These are phyloP conservation scores for Emmonsia crescens DNA, from an alignment of 2,329 filamentous ascomycete genomes.

Conservation along the genomic window DNA sequence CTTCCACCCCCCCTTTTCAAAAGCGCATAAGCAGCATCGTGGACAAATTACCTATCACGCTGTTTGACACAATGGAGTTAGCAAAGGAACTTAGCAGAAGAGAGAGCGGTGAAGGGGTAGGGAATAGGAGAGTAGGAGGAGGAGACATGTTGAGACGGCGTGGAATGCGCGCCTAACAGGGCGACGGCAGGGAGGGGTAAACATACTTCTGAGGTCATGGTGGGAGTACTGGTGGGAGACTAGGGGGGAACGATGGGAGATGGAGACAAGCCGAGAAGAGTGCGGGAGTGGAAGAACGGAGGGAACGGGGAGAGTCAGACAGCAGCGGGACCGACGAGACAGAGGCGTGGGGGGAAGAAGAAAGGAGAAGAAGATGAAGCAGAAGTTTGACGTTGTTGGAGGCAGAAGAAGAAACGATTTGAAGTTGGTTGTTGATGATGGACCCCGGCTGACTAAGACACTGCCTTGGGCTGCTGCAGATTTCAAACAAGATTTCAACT, in stretches of 20 bases:
- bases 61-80: slow-evolving; percentile 31
- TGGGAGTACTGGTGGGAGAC: slow-evolving; percentile 44
- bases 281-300: background rate
- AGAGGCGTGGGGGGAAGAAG: background rate
- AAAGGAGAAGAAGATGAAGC: background rate
- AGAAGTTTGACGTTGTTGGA: background rate
- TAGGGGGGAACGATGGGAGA: background rate
- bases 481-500: no score
- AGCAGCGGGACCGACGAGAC: background rate
- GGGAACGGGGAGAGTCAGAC: background rate
- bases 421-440: background rate
- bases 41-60: slow-evolving; percentile 56
- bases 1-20: background rate
- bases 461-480: background rate
- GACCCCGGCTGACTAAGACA: background rate
- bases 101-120: slow-evolving; percentile 15
- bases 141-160: slow-evolving; percentile 15
- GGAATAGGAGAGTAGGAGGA: slow-evolving; percentile 1
- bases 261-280: background rate
- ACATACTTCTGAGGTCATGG: slow-evolving; percentile 54
- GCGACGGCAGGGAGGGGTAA: slow-evolving; percentile 22
- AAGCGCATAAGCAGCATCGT: slow-evolving; percentile 12
- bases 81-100: slow-evolving; percentile 28
- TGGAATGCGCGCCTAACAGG: slow-evolving; percentile 22
- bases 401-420: background rate